phyloP scores from a whole-genome alignment of 1,139 yeast species.

The Candida anutae region DNA sequence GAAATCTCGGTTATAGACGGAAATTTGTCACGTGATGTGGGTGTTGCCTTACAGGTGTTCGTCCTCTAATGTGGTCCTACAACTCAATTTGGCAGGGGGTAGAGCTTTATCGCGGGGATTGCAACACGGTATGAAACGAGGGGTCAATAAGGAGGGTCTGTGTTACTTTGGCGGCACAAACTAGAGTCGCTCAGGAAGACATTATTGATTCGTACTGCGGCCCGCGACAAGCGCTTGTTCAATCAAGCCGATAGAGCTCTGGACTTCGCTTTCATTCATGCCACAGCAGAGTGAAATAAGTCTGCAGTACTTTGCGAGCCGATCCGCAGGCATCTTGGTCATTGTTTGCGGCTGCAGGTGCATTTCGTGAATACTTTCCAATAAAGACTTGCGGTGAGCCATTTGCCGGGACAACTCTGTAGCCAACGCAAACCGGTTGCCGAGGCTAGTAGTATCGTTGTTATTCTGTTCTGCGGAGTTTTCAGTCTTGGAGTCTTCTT shows the following conservation, averaged over 20 bases:
- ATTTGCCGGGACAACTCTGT: neutral
- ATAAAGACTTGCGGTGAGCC: too few relatives aligned
- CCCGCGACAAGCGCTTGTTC: conserved; percentile 27
- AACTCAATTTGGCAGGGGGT: too few relatives aligned
- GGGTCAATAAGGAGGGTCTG: too few relatives aligned
- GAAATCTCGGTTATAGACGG: neutral
- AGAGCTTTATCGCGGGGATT: too few relatives aligned
- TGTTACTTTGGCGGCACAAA: neutral
- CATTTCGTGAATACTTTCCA: too few relatives aligned
- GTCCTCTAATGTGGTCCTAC: too few relatives aligned
- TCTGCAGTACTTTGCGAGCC: conserved; percentile 34
- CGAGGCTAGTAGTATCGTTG: neutral
- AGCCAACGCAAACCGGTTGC: neutral
- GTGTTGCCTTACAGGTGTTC: conserved; percentile 2
- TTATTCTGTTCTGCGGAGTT: neutral
- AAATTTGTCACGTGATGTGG: neutral
- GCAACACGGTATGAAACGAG: too few relatives aligned
- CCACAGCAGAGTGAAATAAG: conserved; percentile 40
- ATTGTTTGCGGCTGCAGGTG: neutral
- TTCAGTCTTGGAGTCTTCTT: neutral
- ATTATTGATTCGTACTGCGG: neutral
- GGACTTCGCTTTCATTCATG: conserved; percentile 35
- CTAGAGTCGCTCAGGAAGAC: neutral
- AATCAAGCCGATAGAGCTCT: conserved; percentile 34
- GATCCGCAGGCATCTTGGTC: conserved; percentile 16